Conservation (phyloP, 495 filamentous ascomycete genomes). For the Symbiotaphrina buchneri region DNA sequence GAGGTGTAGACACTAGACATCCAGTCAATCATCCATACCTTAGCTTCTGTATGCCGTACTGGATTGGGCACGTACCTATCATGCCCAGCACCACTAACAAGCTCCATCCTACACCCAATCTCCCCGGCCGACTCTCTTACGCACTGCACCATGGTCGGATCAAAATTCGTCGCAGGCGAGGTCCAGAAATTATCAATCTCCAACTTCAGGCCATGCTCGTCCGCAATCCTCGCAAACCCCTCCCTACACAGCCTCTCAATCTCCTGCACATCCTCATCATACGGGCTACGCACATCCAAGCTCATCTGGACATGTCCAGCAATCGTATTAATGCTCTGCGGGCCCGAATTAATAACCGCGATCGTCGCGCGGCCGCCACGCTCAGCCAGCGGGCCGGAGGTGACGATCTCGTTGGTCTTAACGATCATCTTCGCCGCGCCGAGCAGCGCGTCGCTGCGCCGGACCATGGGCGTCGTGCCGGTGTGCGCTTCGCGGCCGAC, state of each 20-base stretch:
- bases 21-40: too few relatives aligned
- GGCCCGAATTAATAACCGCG: too few relatives aligned
- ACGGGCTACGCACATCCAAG: background rate
- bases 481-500: background rate
- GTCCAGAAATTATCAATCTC: background rate
- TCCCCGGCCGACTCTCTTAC: too few relatives aligned
- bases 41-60: too few relatives aligned
- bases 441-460: background rate
- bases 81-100: background rate
- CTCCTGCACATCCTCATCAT: background rate
- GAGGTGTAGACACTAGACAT: background rate
- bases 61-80: too few relatives aligned
- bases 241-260: background rate
- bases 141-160: too few relatives aligned
- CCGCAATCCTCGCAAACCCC: background rate
- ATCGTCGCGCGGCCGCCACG: too few relatives aligned
- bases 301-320: background rate
- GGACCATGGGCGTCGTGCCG: background rate
- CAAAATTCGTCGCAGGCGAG: background rate
- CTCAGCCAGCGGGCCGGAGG: background rate
- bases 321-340: background rate
- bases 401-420: background rate
- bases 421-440: background rate
- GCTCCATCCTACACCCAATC: background rate
- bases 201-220: background rate